A percentile compares a stretch with the other conserved stretches of the same genome.
Evolutionary conservation across 2,329 filamentous ascomycete genomes (phyloP).

Genomic region (Cytospora mali): DNA sequence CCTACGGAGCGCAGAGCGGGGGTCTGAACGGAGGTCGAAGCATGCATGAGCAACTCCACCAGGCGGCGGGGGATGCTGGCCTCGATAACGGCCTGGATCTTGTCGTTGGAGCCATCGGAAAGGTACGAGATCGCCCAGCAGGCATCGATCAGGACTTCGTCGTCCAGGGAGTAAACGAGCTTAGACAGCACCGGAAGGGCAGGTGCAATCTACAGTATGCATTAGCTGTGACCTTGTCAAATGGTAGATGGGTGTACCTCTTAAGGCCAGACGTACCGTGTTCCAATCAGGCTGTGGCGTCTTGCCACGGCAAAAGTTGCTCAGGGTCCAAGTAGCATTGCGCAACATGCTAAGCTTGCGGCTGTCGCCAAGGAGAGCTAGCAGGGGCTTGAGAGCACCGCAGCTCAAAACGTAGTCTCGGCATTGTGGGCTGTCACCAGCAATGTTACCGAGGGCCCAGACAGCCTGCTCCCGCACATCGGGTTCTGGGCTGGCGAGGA

Average conservation of each 20-base stretch:
- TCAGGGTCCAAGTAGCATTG: conserved; percentile 98
- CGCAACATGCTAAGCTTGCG: conserved; percentile 99
- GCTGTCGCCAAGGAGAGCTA: conserved; percentile 90
- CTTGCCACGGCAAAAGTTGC: conserved; percentile 99
- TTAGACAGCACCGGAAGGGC: conserved; percentile 94
- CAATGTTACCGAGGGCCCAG: conserved; percentile 98
- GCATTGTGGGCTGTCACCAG: conserved; percentile 96
- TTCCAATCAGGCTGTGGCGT: conserved; percentile 98
- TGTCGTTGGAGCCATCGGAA: conserved; percentile 96
- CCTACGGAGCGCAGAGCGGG: conserved; percentile 95
- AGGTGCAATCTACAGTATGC: conserved; percentile 73
- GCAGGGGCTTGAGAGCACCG: conserved; percentile 86
- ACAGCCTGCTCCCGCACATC: conserved; percentile 98
- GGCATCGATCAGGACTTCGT: conserved; percentile 96
- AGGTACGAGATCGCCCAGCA: conserved; percentile 99
- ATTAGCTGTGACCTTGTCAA: conserved; percentile 19
- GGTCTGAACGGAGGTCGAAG: conserved; percentile 96
- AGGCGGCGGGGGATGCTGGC: conserved; percentile 94
- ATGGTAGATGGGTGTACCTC: background rate
- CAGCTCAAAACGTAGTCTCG: conserved; percentile 93
- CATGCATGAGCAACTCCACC: conserved; percentile 96
- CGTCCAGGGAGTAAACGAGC: conserved; percentile 96
- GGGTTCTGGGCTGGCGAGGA: conserved; percentile 91
- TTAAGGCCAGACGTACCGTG: conserved; percentile 65
- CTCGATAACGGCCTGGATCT: conserved; percentile 99